These are phyloP conservation scores for Trifolium dubium DNA, from an alignment of 306 rosid genomes.

Conservation along the genomic window DNA sequence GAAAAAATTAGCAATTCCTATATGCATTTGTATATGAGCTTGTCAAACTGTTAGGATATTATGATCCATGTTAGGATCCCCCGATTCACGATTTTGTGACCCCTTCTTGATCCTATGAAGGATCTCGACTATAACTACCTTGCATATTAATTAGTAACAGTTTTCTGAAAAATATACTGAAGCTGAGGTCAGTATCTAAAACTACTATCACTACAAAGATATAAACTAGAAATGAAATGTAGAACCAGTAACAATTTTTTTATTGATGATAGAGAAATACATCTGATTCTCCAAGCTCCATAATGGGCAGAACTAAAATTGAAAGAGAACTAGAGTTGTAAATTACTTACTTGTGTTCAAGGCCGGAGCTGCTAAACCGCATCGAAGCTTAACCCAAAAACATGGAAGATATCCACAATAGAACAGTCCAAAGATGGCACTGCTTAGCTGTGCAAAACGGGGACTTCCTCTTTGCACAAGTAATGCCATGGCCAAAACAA, in stretches of 20 bases:
- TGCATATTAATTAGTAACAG: slow-evolving; percentile 11
- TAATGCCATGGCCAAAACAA: slow-evolving; percentile 78
- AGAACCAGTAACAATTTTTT: not conserved
- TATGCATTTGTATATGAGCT: too few relatives aligned
- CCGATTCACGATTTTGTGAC: too few relatives aligned
- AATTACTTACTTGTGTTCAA: slow-evolving; percentile 70
- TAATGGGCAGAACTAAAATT: not conserved
- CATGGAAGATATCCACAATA: slow-evolving; percentile 97
- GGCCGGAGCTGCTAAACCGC: slow-evolving; percentile 93
- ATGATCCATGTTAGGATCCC: too few relatives aligned
- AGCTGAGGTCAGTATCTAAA: not conserved
- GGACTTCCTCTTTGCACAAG: slow-evolving; percentile 90
- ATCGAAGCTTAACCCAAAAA: slow-evolving; percentile 99
- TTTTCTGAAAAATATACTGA: slow-evolving; percentile 21
- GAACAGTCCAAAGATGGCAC: slow-evolving; percentile 91
- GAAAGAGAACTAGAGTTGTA: slow-evolving; percentile 34
- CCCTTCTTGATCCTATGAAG: too few relatives aligned
- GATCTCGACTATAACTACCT: too few relatives aligned
- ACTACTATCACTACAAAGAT: not conserved
- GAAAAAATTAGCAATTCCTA: slow-evolving; percentile 25
- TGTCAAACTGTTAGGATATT: too few relatives aligned
- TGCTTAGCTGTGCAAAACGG: slow-evolving; percentile 93
- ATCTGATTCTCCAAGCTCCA: slow-evolving; percentile 1
- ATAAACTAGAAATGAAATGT: slow-evolving; percentile 11
- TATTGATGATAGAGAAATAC: not conserved